A percentile compares a stretch with the other conserved stretches of the same genome.
Evolutionary conservation across 495 filamentous ascomycete species (phyloP).

Genomic region (Zalerion maritima): DNA sequence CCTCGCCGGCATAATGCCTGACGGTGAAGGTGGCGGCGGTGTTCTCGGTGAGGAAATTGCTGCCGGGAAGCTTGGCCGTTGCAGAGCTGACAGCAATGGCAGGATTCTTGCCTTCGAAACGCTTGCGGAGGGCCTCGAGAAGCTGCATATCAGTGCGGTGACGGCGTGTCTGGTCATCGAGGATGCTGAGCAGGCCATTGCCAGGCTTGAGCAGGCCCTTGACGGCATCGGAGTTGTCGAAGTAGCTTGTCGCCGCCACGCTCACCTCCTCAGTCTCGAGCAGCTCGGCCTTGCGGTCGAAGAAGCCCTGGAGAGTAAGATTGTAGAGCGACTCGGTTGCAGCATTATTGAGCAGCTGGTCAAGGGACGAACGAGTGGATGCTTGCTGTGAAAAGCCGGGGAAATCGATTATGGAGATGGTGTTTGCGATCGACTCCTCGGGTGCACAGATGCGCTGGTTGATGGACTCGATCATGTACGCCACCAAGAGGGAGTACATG

Average conservation of each 20-base stretch:
- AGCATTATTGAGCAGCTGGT: conserved; percentile 89
- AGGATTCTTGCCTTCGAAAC: conserved; percentile 86
- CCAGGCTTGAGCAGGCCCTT: conserved; percentile 78
- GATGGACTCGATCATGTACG: conserved; percentile 81
- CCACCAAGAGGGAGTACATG: conserved; percentile 88
- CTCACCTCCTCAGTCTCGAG: conserved; percentile 83
- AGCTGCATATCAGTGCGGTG: conserved; percentile 80
- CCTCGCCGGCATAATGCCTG: conserved; percentile 88
- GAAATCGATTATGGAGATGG: conserved; percentile 89
- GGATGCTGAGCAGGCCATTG: conserved; percentile 82
- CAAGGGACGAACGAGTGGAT: conserved; percentile 70
- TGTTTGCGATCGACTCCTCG: conserved; percentile 82
- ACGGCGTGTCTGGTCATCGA: conserved; percentile 87
- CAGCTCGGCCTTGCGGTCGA: conserved; percentile 80
- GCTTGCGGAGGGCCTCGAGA: conserved; percentile 74
- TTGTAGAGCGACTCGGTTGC: conserved; percentile 85
- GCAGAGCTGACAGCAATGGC: conserved; percentile 63
- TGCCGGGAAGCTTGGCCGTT: conserved; percentile 54
- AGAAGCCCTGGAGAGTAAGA: conserved; percentile 87
- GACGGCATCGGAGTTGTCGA: conserved; percentile 91
- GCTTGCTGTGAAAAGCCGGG: conserved; percentile 79
- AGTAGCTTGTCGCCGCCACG: conserved; percentile 85
- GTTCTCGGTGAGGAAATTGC: conserved; percentile 70
- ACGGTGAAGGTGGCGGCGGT: conserved; percentile 69
- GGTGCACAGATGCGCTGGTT: conserved; percentile 81